phyloP scores from a whole-genome alignment of 208 protist species.

The Crithidia fasciculata region DNA sequence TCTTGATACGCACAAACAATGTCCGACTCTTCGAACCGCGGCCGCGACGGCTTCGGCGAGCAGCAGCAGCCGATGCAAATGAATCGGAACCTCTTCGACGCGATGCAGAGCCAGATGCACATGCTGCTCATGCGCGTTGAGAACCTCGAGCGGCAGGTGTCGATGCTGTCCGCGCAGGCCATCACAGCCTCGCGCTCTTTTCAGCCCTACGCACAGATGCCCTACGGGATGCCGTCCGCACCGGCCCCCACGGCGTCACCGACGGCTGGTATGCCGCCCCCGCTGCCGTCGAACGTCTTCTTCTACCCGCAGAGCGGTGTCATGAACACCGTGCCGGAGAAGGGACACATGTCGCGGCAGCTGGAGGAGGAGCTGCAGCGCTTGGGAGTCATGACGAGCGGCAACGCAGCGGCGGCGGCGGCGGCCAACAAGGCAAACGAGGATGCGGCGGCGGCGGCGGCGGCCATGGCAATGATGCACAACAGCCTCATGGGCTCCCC shows the following conservation, averaged over 20 bases:
- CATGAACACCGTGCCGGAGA: slow-evolving; percentile 12
- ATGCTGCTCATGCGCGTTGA: slow-evolving; percentile 51
- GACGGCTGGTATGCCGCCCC: slow-evolving; percentile 19
- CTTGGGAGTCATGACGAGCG: slow-evolving; percentile 27
- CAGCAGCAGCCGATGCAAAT: slow-evolving; percentile 25
- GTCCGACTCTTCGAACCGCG: slow-evolving; percentile 15
- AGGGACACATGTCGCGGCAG: slow-evolving; percentile 30
- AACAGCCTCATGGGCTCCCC: slow-evolving; percentile 32
- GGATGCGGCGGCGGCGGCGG: slow-evolving; percentile 10
- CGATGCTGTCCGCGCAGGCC: slow-evolving; percentile 30
- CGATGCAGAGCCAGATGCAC: slow-evolving; percentile 36
- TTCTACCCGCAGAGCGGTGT: slow-evolving; percentile 25
- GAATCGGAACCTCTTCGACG: slow-evolving; percentile 23
- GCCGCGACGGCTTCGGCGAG: slow-evolving; percentile 25
- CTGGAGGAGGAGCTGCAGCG: slow-evolving; percentile 49
- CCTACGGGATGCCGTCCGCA: slow-evolving; percentile 20
- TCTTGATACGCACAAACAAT: slow-evolving; percentile 8
- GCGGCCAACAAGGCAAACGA: slow-evolving; percentile 20
- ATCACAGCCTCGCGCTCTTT: slow-evolving; percentile 17
- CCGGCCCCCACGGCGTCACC: slow-evolving; percentile 10
- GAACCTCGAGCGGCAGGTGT: slow-evolving; percentile 38
- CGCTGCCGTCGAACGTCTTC: slow-evolving; percentile 25
- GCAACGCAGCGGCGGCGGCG: slow-evolving; percentile 15
- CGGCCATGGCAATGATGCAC: slow-evolving; percentile 32
- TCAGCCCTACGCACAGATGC: slow-evolving; percentile 27